These are phyloP conservation scores for Stellera chamaejasme DNA, from an alignment of 345 rosid species.

Conservation along the genomic window DNA sequence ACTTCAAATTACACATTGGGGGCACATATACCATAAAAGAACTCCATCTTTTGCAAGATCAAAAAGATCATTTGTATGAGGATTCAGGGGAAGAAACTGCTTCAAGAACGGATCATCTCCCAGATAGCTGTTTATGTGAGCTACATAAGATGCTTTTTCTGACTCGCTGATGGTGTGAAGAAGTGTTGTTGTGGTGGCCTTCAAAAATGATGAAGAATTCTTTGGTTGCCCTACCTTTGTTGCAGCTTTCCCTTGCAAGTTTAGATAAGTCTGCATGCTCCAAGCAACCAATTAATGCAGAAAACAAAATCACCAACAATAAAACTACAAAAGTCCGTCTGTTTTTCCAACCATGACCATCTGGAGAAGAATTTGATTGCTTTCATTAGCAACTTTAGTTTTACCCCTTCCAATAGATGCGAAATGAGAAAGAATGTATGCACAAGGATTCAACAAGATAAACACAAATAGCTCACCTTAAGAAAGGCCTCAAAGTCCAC, in stretches of 20 bases:
- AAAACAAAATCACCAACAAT: background rate
- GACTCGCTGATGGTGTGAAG: constrained; percentile 69
- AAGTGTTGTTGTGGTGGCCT: constrained; percentile 56
- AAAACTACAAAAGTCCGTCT: background rate
- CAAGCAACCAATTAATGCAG: constrained; percentile 15
- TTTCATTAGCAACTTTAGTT: background rate
- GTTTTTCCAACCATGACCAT: background rate
- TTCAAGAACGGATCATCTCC: constrained; percentile 77
- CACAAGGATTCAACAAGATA: background rate
- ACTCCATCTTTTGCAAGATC: constrained; percentile 87
- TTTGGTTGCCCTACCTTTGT: constrained; percentile 51
- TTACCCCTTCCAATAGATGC: background rate
- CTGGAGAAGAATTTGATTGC: background rate
- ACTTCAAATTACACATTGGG: background rate
- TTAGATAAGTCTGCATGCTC: constrained; percentile 51
- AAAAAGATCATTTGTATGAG: constrained; percentile 58
- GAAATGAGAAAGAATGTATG: background rate
- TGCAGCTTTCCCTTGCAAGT: constrained; percentile 52
- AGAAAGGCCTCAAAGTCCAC: constrained; percentile 76
- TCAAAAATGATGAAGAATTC: constrained; percentile 63
- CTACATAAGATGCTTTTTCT: constrained; percentile 74
- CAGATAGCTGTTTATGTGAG: constrained; percentile 85
- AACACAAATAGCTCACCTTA: constrained; percentile 34
- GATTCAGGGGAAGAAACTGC: constrained; percentile 89
- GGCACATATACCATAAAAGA: constrained; percentile 59